Base-by-base conservation (phyloP, 768 basidiomycete species). In the Termitomyces sp. region DNA sequence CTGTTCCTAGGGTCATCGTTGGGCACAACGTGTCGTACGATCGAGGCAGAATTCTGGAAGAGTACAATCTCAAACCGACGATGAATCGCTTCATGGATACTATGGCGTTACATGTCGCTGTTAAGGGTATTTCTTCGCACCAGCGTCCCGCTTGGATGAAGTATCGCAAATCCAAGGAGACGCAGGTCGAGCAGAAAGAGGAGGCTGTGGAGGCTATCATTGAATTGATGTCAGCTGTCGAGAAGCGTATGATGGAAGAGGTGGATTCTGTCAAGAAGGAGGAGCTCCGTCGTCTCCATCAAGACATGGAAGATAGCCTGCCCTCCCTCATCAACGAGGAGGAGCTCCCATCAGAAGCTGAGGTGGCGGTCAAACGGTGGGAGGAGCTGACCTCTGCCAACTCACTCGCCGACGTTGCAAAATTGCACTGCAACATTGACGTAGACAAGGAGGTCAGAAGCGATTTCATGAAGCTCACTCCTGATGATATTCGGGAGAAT, bases 1-100 rank as follows among this genome's bases (percentile, higher is more conserved):
- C 70, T 11, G 64, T 71, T 0, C 78, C 88, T 1, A 83, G 87
- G 14, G 70, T 98, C 36, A 77, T 98, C 31, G 87, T 98, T 36
- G 96, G 97, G 3, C 97, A 99, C 73, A 97, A 97, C 68, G 88
- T 98, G 47, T 91, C 94, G 0, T 98, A 94, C 72, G 97, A 99
- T 72, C 85, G 96, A 17, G 88, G 85, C 15, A 83, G 96, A 11
- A 77, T 96, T 38, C 71, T 73, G 36, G 91, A 96, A 63, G 97
- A 99, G 72, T 98, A 98, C 70, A 76, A 76, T 64, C 70, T 96
- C 6, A 67, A 75, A 2, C 80, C 82, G 0, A 90, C 89, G 0
- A 74, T 81, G 55, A 94, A 83, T 38, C 86, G 96, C 6, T 99
- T 91, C 70, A 73, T 98, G 53, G 96, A 98, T 71, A 99, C 96